Evolutionary conservation across 2,329 filamentous ascomycete genomes (phyloP).

Genomic region (Knufia petricola): DNA sequence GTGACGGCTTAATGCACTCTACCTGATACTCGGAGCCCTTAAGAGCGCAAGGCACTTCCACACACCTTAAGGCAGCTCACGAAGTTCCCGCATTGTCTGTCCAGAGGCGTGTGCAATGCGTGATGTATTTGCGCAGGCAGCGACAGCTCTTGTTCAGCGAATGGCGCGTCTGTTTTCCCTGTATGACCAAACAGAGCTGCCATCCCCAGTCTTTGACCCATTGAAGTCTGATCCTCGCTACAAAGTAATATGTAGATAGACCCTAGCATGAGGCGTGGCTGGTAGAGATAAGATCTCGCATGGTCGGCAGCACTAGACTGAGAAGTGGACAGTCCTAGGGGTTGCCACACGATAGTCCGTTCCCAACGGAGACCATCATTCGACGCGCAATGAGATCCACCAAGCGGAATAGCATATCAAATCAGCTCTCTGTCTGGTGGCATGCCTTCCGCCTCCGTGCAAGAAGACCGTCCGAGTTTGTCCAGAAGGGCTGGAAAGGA

Average conservation of each 20-base stretch:
- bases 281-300: not conserved
- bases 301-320: not conserved
- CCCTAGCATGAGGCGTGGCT: not conserved
- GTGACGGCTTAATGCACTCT: not conserved
- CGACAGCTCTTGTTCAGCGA: too few species aligned
- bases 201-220: too few species aligned
- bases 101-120: too few species aligned
- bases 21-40: not conserved
- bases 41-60: too few species aligned
- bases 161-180: too few species aligned
- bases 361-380: conserved; percentile 9
- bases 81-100: too few species aligned
- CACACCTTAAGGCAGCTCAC: not conserved
- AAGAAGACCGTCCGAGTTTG: not conserved
- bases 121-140: too few species aligned
- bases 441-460: conserved; percentile 1
- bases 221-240: too few species aligned
- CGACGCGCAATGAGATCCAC: not conserved
- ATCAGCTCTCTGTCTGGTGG: not conserved
- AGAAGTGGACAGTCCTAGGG: not conserved
- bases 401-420: not conserved
- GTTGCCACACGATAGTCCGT: not conserved
- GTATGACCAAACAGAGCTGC: too few species aligned
- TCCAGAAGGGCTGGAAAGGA: not conserved
- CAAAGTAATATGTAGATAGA: too few species aligned